phyloP scores from a whole-genome alignment of 306 rosid species.

The Luffa acutangula region DNA sequence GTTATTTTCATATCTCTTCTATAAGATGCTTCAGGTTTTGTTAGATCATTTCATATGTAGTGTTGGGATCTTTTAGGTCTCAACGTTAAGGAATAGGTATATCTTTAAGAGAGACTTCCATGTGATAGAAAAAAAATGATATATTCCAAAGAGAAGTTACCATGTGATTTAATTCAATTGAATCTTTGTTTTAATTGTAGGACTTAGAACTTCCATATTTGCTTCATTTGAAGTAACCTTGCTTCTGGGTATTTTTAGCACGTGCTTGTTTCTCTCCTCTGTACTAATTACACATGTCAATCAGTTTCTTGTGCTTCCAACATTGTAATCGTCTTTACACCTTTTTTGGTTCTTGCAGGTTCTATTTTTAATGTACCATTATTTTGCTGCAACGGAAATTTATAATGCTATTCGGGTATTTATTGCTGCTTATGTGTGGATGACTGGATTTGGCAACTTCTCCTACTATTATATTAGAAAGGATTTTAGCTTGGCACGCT shows the following conservation, averaged over 20 bases:
- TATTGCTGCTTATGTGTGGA: conserved; percentile 99
- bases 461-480: conserved; percentile 89
- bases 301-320: conserved; percentile 4
- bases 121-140: background rate
- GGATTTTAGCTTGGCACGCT: conserved; percentile 89
- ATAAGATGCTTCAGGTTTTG: background rate
- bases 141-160: background rate
- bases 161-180: background rate
- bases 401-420: conserved; percentile 91
- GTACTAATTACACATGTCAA: background rate
- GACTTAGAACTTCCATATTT: background rate
- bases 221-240: background rate
- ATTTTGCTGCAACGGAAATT: conserved; percentile 94
- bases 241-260: background rate
- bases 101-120: background rate
- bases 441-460: conserved; percentile 99
- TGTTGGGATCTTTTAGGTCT: background rate
- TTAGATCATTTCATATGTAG: background rate
- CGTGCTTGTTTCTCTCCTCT: background rate
- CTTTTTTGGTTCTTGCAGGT: conserved; percentile 41
- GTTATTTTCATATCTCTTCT: background rate
- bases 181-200: background rate
- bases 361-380: conserved; percentile 91
- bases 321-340: background rate
- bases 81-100: background rate